A percentile compares a stretch with the other conserved stretches of the same genome.
Conservation (phyloP, 306 rosid species). For the Prunus salicina region DNA sequence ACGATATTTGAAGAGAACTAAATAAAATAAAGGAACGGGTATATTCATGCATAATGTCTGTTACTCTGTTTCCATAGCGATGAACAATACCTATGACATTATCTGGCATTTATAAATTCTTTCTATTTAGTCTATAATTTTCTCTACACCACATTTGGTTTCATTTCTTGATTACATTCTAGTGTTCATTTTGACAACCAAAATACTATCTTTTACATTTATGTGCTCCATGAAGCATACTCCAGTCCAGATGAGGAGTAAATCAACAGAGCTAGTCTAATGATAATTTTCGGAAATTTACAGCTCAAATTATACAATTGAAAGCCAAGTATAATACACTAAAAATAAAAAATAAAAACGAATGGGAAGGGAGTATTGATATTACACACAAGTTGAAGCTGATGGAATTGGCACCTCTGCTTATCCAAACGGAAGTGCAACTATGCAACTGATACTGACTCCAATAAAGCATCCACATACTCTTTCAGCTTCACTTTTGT, state of each 20-base stretch:
- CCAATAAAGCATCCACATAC: slow-evolving; percentile 61
- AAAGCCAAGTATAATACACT: neutral
- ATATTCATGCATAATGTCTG: no score
- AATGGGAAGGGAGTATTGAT: neutral
- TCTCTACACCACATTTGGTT: no score
- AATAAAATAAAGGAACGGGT: no score
- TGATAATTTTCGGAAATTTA: slow-evolving; percentile 2
- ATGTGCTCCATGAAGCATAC: neutral
- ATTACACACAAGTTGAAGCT: neutral
- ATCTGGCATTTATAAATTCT: no score
- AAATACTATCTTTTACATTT: neutral
- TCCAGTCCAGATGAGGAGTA: no score
- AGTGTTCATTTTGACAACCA: neutral
- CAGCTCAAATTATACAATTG: neutral
- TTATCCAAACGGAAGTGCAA: slow-evolving; percentile 3
- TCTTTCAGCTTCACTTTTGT: slow-evolving; percentile 73
- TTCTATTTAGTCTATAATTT: no score
- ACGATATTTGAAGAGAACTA: no score
- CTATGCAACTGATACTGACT: slow-evolving; percentile 56
- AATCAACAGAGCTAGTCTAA: neutral
- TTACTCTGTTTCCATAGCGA: no score
- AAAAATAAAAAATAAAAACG: neutral
- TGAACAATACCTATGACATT: no score
- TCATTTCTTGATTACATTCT: neutral
- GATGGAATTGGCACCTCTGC: neutral